Base-by-base conservation (phyloP, 495 filamentous ascomycete species). In the Venustampulla echinocandica region DNA sequence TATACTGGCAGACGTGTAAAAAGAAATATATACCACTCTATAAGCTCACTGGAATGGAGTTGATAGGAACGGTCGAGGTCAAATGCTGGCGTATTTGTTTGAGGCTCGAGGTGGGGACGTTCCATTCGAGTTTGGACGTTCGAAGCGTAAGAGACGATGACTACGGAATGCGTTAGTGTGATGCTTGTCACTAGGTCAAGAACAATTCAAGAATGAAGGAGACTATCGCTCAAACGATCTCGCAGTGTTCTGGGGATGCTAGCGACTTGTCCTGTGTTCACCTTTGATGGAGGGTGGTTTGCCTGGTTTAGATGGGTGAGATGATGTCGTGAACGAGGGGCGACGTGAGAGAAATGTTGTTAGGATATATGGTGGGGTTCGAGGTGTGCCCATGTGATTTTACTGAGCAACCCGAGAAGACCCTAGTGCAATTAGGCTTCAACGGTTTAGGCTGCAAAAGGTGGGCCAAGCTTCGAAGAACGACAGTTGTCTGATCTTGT, bases 81-180 rank as follows among this genome's bases (percentile, higher is more conserved):
- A n/a, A n/a, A n/a, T n/a, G n/a, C n/a, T n/a, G n/a, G n/a, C n/a
- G n/a, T n/a, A n/a, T n/a, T n/a, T n/a, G n/a, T n/a, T n/a, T n/a
- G n/a, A n/a, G 40, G 40, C 20, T 43, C 20, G 40, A 43, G 3
- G 40, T 43, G 14, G 22, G 40, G 40, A 43, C 40, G 40, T 43
- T 43, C 40, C 11, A 43, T 43, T 43, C 21, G 23, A 14, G 23
- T 25, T 25, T 43, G 20, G 10, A 25, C 23, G 40, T 13, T 25
- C 40, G 40, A 43, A 14, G 19, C 18, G 20, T 14, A 28, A 43
- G 40, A 43, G 6, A 28, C 23, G 40, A 43, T 43, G 40, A 23
- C 40, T 43, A 15, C 40, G 40, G 28, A 43, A 43, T 43, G 40
- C 40, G 40, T 43, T 15, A 43, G 40, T 43, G 23, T 43, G 40